A percentile compares a stretch with the other conserved stretches of the same genome.
Evolutionary conservation across 2,329 filamentous ascomycete genomes (phyloP).

Genomic region (Escovopsis weberi): DNA sequence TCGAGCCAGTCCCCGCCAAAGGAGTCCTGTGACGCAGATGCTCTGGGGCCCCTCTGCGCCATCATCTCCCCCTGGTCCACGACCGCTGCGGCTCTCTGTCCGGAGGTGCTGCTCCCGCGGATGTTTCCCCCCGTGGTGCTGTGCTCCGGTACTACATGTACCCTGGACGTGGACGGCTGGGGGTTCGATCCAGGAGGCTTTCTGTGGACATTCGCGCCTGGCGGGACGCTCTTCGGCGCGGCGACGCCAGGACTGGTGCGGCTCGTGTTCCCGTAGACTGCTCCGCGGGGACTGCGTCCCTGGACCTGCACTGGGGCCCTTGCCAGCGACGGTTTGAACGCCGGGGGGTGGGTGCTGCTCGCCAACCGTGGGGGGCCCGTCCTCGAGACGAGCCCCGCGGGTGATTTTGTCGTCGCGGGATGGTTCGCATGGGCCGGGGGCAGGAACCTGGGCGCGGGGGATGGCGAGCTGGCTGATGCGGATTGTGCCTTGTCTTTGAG

Average conservation of each 20-base stretch:
- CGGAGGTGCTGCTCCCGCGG: slow-evolving; percentile 1
- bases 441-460: not conserved
- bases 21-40: slow-evolving; percentile 24
- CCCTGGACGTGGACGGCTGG: slow-evolving; percentile 2
- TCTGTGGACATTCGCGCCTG: slow-evolving; percentile 8
- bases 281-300: too few relatives aligned
- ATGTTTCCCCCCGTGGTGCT: not conserved
- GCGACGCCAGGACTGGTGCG: too few relatives aligned
- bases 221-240: not conserved
- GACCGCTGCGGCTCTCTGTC: too few relatives aligned
- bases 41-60: too few relatives aligned
- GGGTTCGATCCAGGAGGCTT: too few relatives aligned
- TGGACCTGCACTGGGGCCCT: too few relatives aligned
- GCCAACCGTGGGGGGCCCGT: not conserved
- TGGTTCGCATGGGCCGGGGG: not conserved
- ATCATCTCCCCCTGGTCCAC: too few relatives aligned
- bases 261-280: too few relatives aligned
- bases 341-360: not conserved
- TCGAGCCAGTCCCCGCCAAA: slow-evolving; percentile 26
- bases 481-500: not conserved
- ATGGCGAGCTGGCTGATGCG: too few relatives aligned
- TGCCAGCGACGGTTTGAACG: too few relatives aligned
- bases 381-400: not conserved
- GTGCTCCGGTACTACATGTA: too few relatives aligned
- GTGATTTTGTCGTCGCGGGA: not conserved